phyloP scores from a whole-genome alignment of 768 basidiomycete genomes.

The Lentinula boryana region DNA sequence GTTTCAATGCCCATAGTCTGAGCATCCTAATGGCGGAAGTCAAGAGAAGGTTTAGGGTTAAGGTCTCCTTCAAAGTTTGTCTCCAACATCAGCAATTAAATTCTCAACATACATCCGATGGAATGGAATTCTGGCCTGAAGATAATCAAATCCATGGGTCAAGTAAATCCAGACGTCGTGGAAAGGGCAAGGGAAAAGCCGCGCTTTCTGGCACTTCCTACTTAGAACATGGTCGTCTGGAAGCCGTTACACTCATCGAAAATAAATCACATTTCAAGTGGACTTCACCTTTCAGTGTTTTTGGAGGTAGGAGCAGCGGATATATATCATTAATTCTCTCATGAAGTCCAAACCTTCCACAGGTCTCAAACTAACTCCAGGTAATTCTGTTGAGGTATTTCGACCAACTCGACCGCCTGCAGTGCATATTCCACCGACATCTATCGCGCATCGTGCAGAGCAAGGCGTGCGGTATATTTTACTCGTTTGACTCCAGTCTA shows the following conservation, averaged over 20 bases:
- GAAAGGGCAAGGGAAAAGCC: constrained; percentile 24
- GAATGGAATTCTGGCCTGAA: constrained; percentile 75
- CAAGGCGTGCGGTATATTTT: constrained; percentile 47
- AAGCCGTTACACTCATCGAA: constrained; percentile 48
- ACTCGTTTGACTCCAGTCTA: background rate
- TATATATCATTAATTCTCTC: background rate
- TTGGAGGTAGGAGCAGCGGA: constrained; percentile 18
- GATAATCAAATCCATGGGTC: constrained; percentile 31
- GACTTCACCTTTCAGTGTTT: constrained; percentile 33
- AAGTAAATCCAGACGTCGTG: constrained; percentile 3
- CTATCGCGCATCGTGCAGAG: constrained; percentile 48
- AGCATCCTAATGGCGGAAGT: constrained; percentile 30
- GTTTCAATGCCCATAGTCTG: constrained; percentile 38
- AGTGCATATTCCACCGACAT: constrained; percentile 21
- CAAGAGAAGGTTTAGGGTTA: background rate
- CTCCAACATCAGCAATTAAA: too few relatives aligned
- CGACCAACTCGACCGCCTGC: constrained; percentile 47
- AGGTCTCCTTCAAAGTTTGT: background rate
- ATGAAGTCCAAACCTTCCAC: background rate
- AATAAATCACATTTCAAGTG: constrained; percentile 43
- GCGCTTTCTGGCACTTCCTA: constrained; percentile 39
- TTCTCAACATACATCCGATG: constrained; percentile 34
- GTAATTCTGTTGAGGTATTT: constrained; percentile 39
- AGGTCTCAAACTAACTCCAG: constrained; percentile 16
- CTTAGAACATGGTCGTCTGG: constrained; percentile 50